Percentiles rank a stretch among this genome's conserved stretches.
Evolutionary conservation across 176 grass and related monocot genomes (phyloP).

Genomic region (Bonia amplexicaulis): DNA sequence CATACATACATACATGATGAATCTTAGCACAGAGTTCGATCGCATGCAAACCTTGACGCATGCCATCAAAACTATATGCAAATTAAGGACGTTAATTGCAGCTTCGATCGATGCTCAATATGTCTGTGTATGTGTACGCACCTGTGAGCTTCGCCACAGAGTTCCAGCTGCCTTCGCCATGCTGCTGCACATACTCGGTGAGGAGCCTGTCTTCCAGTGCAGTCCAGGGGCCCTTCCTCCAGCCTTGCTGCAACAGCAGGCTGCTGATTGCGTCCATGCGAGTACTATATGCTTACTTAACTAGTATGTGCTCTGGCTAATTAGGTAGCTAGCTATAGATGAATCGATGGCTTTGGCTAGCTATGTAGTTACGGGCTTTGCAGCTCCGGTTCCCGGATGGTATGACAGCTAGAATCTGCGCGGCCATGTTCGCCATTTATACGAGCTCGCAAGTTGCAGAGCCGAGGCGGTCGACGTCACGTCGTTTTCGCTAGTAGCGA

Average conservation of each 20-base stretch:
- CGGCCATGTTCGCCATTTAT: constrained; percentile 49
- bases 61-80: neutral
- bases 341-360: neutral
- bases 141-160: constrained; percentile 86
- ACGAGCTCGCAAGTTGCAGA: constrained; percentile 19
- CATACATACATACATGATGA: constrained; percentile 31
- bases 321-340: neutral
- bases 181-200: constrained; percentile 77
- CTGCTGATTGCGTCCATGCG: constrained; percentile 31
- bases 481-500: constrained; percentile 30
- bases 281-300: neutral
- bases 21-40: neutral
- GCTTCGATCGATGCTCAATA: neutral
- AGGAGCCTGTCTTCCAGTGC: constrained; percentile 79
- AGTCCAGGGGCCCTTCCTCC: constrained; percentile 91
- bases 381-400: constrained; percentile 39
- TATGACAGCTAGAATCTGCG: constrained; percentile 66
- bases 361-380: constrained; percentile 6
- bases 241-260: constrained; percentile 40
- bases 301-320: neutral
- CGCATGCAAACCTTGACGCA: neutral
- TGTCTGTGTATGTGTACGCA: neutral
- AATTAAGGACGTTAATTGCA: neutral
- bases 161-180: constrained; percentile 95
- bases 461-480: constrained; percentile 23